Evolutionary conservation across 371 early-diverging fungal species (phyloP), one percentile per base, ranked within the genome.

Genomic region (Haplosporangium sp.): DNA sequence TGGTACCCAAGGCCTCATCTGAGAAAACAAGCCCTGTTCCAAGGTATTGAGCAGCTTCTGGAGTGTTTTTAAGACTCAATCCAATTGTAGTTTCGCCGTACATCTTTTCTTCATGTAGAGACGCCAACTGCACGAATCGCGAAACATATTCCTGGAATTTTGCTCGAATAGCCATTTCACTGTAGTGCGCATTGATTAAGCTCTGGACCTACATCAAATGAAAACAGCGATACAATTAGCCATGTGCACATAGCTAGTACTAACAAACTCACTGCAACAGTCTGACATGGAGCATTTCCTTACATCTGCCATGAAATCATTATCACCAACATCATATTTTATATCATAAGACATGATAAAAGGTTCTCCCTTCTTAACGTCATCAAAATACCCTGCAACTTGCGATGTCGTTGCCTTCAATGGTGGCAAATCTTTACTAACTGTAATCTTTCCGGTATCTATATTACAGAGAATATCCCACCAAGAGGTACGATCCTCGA

Each of bases 381-480:
- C 84, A 59, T 74, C 76, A 42, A 82, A 78, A 1, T 67, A 61
- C 6, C 65, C 61, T 6, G 39, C 9, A 4, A 47, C 34, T 20
- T 62, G 66, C 17, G 11, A 40, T 11, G 19, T 38, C 65, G 64
- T 45, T 39, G 67, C 35, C 10, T 72, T 47, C 6, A 72, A 56
- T 9, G 83, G 65, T 35, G 84, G 81, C 37, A 96, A 88, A 40
- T 93, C 88, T 56, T 94, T 93, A 77, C 95, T 95, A 63, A 98
- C 93, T 8, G 92, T 93, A 64, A 98, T 96, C 72, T 93, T 94
- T 35, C 96, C 96, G 1, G 96, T 95, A 63, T 92, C 92, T 65
- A 98, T 93, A 74, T 97, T 95, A 83, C 94, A 96, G 17, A 96
- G 85, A 3, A 98, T 91, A 84, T 98, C 98, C 97, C 97, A 98